phyloP scores from a whole-genome alignment of 768 basidiomycete species.

The Panaeolus cyanescens region DNA sequence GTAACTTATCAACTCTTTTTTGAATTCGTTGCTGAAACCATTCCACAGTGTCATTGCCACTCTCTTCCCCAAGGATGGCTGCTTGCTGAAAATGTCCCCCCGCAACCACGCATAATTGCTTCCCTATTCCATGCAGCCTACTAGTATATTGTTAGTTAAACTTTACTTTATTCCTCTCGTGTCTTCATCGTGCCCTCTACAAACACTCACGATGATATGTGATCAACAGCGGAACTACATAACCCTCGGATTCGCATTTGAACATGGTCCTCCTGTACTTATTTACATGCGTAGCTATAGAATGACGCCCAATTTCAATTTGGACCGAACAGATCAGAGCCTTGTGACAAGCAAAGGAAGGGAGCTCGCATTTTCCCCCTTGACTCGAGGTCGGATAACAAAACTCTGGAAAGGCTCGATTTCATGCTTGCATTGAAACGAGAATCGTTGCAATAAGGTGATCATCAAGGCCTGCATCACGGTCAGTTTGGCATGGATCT shows the following conservation, averaged over 20 bases:
- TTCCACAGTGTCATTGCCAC: constrained; percentile 87
- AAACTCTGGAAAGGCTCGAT: constrained; percentile 70
- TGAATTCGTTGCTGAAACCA: background rate
- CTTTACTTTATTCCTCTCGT: background rate
- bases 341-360: constrained; percentile 54
- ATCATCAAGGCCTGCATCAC: constrained; percentile 38
- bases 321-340: constrained; percentile 21
- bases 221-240: too few species aligned
- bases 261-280: constrained; percentile 1
- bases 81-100: constrained; percentile 76
- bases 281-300: background rate
- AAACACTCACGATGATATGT: background rate
- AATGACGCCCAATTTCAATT: background rate
- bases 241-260: background rate
- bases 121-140: background rate
- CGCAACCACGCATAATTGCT: constrained; percentile 32
- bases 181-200: background rate
- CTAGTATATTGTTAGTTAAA: background rate
- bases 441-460: constrained; percentile 55
- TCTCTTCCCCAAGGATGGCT: constrained; percentile 94
- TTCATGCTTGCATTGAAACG: constrained; percentile 49
- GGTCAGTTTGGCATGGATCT: background rate
- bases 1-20: constrained; percentile 30
- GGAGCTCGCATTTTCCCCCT: constrained; percentile 53
- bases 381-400: constrained; percentile 60